Evolutionary conservation across 495 filamentous ascomycete species (phyloP).

Genomic region (Lasiosphaeriaceae sp.): DNA sequence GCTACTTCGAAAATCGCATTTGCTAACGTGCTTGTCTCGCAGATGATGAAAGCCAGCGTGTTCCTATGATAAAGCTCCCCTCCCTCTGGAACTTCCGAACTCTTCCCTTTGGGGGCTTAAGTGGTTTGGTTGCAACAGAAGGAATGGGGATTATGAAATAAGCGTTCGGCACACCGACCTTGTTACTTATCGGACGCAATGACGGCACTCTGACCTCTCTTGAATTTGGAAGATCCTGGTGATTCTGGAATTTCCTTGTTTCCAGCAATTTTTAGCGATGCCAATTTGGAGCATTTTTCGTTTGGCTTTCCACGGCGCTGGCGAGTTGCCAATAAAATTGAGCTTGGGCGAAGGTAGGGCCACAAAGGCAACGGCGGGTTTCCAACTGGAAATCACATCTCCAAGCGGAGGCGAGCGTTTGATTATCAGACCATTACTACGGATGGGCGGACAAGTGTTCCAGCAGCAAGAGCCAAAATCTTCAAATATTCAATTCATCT

Average conservation of each 20-base stretch:
- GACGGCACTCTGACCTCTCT: conserved; percentile 87
- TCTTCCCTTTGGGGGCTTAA: conserved; percentile 83
- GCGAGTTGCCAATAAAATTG: too few relatives aligned
- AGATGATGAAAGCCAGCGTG: conserved; percentile 99
- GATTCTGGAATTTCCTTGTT: conserved; percentile 1
- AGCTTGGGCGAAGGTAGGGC: too few relatives aligned
- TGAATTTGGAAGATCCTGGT: conserved; percentile 31
- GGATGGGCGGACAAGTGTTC: too few relatives aligned
- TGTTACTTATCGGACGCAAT: conserved; percentile 96
- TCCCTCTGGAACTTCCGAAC: conserved; percentile 61
- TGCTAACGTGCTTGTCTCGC: conserved; percentile 41
- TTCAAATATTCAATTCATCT: too few relatives aligned
- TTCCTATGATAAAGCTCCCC: conserved; percentile 74
- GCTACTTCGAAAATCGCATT: not conserved
- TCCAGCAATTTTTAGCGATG: not conserved
- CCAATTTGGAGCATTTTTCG: too few relatives aligned
- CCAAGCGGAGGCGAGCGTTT: too few relatives aligned
- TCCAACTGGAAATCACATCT: too few relatives aligned
- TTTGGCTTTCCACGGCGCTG: too few relatives aligned
- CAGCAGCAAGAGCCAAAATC: too few relatives aligned
- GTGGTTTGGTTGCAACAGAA: conserved; percentile 69
- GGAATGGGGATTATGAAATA: conserved; percentile 77
- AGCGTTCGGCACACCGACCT: conserved; percentile 99
- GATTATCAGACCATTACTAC: too few relatives aligned
- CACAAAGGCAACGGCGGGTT: too few relatives aligned